A percentile compares a stretch with the other conserved stretches of the same genome.
These are phyloP conservation scores for Penicillium sp. DNA, from an alignment of 2,329 filamentous ascomycete species.

Conservation along the genomic window DNA sequence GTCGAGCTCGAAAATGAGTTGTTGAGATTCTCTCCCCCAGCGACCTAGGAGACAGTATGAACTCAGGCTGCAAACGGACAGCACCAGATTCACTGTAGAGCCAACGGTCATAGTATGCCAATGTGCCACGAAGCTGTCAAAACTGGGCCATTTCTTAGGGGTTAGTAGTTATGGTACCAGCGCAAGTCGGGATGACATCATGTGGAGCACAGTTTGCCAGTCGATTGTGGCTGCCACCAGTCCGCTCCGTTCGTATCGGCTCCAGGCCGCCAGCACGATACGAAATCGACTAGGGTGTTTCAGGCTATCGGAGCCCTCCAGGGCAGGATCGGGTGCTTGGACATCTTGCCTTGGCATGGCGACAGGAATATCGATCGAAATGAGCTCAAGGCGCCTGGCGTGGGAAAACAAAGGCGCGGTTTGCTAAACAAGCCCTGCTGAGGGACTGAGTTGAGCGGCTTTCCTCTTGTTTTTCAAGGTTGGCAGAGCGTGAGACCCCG, in stretches of 20 bases:
- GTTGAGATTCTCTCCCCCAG: background rate
- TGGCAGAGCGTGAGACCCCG: background rate
- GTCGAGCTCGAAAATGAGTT: background rate
- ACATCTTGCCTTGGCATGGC: background rate
- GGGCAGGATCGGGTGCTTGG: background rate
- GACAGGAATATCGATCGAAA: no score
- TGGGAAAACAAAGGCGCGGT: no score
- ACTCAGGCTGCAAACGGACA: background rate
- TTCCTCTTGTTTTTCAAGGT: background rate
- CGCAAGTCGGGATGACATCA: slow-evolving; percentile 17
- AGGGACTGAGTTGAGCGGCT: background rate
- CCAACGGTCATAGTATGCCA: no score
- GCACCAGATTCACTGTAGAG: background rate
- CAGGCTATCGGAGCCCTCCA: background rate
- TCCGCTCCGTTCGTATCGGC: background rate
- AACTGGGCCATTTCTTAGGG: background rate
- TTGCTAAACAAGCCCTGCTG: background rate
- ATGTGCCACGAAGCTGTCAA: background rate
- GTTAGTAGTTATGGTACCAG: no score
- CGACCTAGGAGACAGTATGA: background rate
- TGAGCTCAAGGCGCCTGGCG: background rate
- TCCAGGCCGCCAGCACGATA: background rate
- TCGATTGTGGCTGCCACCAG: background rate
- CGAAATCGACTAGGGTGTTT: background rate
- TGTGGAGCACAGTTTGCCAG: background rate